phyloP scores from a whole-genome alignment of 2,329 filamentous ascomycete genomes.

The Apiospora rasikravindrae region DNA sequence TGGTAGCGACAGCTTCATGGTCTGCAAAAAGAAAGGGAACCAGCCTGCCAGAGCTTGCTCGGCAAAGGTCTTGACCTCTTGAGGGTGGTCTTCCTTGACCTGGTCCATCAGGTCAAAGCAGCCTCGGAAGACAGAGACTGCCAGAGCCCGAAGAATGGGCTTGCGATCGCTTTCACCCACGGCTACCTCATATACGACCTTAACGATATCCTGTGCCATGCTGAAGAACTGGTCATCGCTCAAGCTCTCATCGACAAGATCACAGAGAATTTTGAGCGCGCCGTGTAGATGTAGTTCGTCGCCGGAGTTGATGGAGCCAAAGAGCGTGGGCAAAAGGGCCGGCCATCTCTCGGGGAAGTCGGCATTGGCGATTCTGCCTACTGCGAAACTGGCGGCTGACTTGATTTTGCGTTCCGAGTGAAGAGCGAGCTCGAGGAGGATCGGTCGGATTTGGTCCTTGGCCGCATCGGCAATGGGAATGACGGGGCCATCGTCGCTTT shows the following conservation, averaged over 20 bases:
- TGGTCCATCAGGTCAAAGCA: constrained; percentile 97
- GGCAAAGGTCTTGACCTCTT: constrained; percentile 85
- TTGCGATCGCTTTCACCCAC: constrained; percentile 72
- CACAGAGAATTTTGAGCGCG: constrained; percentile 83
- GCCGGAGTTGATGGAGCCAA: constrained; percentile 77
- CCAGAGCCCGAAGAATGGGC: constrained; percentile 78
- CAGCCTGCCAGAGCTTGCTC: constrained; percentile 83
- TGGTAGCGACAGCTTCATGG: constrained; percentile 77
- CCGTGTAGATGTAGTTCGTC: constrained; percentile 85
- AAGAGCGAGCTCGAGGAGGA: constrained; percentile 78
- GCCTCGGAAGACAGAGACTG: constrained; percentile 86
- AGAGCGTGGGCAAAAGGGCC: constrained; percentile 79
- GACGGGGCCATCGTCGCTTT: constrained; percentile 69
- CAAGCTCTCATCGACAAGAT: constrained; percentile 91
- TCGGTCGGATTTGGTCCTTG: constrained; percentile 74
- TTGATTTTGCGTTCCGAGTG: constrained; percentile 84
- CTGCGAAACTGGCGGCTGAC: constrained; percentile 78
- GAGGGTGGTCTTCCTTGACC: constrained; percentile 90
- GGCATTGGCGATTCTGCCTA: constrained; percentile 90
- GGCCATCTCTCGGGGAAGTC: constrained; percentile 98
- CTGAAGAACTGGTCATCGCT: constrained; percentile 95
- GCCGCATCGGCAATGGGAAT: constrained; percentile 74
- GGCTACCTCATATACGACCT: constrained; percentile 81
- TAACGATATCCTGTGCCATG: constrained; percentile 84
- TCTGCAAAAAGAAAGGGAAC: constrained; percentile 86